A percentile compares a stretch with the other conserved stretches of the same genome.
phyloP scores from a whole-genome alignment of 2,329 filamentous ascomycete genomes.

The Fusarium torulosum region DNA sequence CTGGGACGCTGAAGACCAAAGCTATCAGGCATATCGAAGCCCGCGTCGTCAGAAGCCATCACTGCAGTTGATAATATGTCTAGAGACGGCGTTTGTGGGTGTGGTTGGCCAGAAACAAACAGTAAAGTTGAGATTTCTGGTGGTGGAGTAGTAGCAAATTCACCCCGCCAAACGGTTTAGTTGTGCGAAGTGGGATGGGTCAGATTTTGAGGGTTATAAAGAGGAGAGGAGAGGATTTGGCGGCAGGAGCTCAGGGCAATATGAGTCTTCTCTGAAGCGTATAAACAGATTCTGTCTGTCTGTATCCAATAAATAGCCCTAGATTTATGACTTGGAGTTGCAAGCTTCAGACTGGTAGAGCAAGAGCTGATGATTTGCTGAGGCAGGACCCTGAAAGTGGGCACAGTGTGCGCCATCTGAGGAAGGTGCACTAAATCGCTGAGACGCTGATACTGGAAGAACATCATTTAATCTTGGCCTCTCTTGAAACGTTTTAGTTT shows the following conservation, averaged over 20 bases:
- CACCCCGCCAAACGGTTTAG: slow-evolving; percentile 45
- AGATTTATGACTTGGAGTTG: background rate
- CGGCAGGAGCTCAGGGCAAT: background rate
- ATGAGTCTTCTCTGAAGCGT: background rate
- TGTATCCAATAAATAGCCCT: background rate
- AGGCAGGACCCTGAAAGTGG: slow-evolving; percentile 37
- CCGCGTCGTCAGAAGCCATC: slow-evolving; percentile 44
- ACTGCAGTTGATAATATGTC: slow-evolving; percentile 2
- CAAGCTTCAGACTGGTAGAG: background rate
- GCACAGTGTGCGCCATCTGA: slow-evolving; percentile 35
- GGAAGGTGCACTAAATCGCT: background rate
- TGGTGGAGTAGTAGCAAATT: slow-evolving; percentile 44
- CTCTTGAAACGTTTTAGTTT: accelerated
- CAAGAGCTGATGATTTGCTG: slow-evolving; percentile 14
- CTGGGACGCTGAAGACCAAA: slow-evolving; percentile 53
- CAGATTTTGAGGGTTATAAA: background rate
- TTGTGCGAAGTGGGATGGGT: slow-evolving; percentile 28
- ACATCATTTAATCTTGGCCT: background rate
- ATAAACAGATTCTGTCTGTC: background rate
- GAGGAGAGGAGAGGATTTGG: background rate
- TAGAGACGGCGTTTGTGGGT: slow-evolving; percentile 9
- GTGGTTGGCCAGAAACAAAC: slow-evolving; percentile 6
- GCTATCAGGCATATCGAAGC: slow-evolving; percentile 45
- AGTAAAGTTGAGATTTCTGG: slow-evolving; percentile 45
- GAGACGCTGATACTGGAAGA: background rate